phyloP scores from a whole-genome alignment of 768 basidiomycete species.

The Lentinula edodes region DNA sequence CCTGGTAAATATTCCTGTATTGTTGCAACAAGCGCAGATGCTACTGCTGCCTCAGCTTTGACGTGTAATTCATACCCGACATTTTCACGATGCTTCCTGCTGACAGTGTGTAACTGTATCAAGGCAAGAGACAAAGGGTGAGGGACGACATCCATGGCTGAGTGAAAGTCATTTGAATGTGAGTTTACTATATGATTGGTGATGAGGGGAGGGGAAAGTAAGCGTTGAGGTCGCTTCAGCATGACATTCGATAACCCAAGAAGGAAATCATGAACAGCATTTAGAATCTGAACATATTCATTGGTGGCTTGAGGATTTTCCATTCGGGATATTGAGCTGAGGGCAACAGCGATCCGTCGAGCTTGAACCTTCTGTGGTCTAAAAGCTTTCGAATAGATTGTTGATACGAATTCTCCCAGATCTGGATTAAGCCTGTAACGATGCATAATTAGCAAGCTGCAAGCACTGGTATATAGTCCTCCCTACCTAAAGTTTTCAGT shows the following conservation, averaged over 20 bases:
- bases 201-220: conserved; percentile 23
- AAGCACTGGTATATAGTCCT: background rate
- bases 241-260: conserved; percentile 38
- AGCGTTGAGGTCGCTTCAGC: conserved; percentile 31
- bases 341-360: conserved; percentile 28
- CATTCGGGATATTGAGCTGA: conserved; percentile 17
- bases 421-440: conserved; percentile 40
- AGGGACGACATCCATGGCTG: conserved; percentile 16
- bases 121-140: conserved; percentile 40
- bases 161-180: conserved; percentile 7
- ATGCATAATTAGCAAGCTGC: background rate
- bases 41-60: conserved; percentile 40
- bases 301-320: conserved; percentile 15
- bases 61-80: conserved; percentile 44
- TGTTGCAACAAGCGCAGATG: conserved; percentile 34
- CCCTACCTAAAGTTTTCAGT: conserved; percentile 46
- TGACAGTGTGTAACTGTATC: conserved; percentile 32
- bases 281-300: conserved; percentile 19
- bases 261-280: conserved; percentile 29
- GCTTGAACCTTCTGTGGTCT: conserved; percentile 43
- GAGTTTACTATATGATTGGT: conserved; percentile 13
- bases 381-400: conserved; percentile 43
- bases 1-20: conserved; percentile 31
- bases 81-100: conserved; percentile 19
- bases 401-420: conserved; percentile 48